Percentiles rank a stretch among this genome's conserved stretches.
These are phyloP conservation scores for Pascua guehoae DNA, from an alignment of 1,284 basidiomycete species.

Conservation along the genomic window DNA sequence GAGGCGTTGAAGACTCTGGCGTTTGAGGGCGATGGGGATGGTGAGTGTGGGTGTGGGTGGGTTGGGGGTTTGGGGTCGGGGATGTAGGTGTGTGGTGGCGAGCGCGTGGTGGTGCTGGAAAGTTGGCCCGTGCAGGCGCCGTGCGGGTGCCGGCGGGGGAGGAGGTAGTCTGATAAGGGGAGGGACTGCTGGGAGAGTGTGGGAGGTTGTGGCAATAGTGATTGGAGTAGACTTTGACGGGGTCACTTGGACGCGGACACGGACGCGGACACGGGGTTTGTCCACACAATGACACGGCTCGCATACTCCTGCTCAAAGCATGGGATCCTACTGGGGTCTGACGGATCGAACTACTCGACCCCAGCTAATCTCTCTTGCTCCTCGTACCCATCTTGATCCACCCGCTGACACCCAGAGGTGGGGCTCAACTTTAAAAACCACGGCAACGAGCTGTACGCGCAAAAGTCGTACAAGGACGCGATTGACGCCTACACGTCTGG, in stretches of 20 bases:
- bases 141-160: neutral
- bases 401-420: conserved; percentile 59
- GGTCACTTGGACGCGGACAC: too few species aligned
- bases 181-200: too few species aligned
- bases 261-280: too few species aligned
- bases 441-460: conserved; percentile 89
- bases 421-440: conserved; percentile 91
- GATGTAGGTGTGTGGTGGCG: neutral
- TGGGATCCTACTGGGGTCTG: neutral
- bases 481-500: conserved; percentile 86
- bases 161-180: neutral
- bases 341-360: neutral
- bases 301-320: too few species aligned
- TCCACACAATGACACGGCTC: too few species aligned
- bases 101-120: too few species aligned
- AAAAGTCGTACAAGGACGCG: conserved; percentile 82
- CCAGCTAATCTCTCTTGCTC: neutral
- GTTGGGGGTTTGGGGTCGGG: neutral
- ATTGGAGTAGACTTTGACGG: too few species aligned
- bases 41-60: conserved; percentile 56
- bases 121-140: too few species aligned
- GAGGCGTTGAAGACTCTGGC: conserved; percentile 81
- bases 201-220: too few species aligned
- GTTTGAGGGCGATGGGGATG: conserved; percentile 88
- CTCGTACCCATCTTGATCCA: too few species aligned